phyloP scores from a whole-genome alignment of 495 filamentous ascomycete genomes.

The Aspergillus saccharolyticus region DNA sequence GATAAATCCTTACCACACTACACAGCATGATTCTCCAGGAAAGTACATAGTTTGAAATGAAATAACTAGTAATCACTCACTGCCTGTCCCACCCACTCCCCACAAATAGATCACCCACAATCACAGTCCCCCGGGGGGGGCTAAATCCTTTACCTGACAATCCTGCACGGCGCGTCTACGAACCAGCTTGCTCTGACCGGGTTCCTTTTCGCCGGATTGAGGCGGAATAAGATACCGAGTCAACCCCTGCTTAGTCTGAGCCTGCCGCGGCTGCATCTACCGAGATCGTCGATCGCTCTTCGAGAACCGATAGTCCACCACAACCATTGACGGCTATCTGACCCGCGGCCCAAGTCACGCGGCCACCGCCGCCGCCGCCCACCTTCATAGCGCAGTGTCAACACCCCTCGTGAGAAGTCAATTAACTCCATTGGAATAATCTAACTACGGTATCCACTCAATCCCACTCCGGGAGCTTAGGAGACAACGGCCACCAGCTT shows the following conservation, averaged over 20 bases:
- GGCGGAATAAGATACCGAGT: not conserved
- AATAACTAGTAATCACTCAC: no score
- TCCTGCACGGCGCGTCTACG: not conserved
- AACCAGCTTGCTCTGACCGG: not conserved
- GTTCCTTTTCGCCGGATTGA: conserved; percentile 1
- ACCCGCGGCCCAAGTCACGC: not conserved
- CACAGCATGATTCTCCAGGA: no score
- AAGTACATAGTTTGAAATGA: no score
- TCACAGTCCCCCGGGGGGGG: not conserved
- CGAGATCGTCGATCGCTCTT: not conserved
- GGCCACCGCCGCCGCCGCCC: no score
- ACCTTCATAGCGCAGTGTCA: not conserved
- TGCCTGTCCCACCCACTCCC: not conserved
- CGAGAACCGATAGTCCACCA: not conserved
- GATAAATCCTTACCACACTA: conserved; percentile 1
- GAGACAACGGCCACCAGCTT: conserved; percentile 10
- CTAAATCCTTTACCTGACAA: conserved; percentile 13
- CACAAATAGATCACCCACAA: not conserved
- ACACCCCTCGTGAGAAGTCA: not conserved
- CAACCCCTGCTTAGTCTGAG: no score
- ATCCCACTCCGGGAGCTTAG: conserved; percentile 2
- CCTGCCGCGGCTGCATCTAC: not conserved
- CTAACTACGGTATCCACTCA: not conserved
- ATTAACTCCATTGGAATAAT: conserved; percentile 18
- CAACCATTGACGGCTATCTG: not conserved